phyloP scores from a whole-genome alignment of 139 green algal genomes.

The Zygnema cylindricum region DNA sequence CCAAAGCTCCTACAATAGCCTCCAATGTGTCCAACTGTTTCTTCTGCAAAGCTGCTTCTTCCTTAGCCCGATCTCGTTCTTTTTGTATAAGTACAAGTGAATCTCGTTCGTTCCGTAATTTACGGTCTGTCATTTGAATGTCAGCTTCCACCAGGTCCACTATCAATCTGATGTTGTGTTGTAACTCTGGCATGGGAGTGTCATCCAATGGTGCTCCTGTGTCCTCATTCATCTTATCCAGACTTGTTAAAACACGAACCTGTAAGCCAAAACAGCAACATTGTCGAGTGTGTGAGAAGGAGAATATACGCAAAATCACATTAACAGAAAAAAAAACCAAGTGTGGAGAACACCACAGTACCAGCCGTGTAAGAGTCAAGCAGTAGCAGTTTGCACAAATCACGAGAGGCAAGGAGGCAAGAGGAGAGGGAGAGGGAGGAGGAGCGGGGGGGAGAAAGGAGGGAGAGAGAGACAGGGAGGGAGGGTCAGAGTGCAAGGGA shows the following conservation, averaged over 20 bases:
- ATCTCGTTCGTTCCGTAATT: slow-evolving; percentile 83
- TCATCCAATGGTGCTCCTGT: slow-evolving; percentile 49
- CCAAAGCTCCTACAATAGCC: slow-evolving; percentile 20
- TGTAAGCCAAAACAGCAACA: slow-evolving; percentile 43
- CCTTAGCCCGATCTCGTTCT: slow-evolving; percentile 15
- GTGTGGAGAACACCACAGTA: no score
- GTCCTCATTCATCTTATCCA: slow-evolving; percentile 82
- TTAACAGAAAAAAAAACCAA: no score
- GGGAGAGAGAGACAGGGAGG: background rate
- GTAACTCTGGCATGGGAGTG: slow-evolving; percentile 92
- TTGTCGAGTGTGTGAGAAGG: no score
- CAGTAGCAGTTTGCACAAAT: no score
- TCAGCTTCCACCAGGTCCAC: slow-evolving; percentile 83
- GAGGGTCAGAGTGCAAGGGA: slow-evolving; percentile 22
- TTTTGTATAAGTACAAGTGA: slow-evolving; percentile 41
- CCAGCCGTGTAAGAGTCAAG: no score
- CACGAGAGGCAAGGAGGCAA: no score
- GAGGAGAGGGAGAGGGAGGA: no score
- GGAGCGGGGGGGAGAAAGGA: no score
- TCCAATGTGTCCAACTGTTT: slow-evolving; percentile 68
- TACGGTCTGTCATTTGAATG: slow-evolving; percentile 81
- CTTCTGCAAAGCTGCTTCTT: slow-evolving; percentile 4
- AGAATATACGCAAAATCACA: no score
- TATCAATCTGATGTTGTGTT: slow-evolving; percentile 92
- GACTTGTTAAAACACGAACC: slow-evolving; percentile 85